phyloP scores from a whole-genome alignment of 2,329 filamentous ascomycete species.

The Tolypocladium endophyticum region DNA sequence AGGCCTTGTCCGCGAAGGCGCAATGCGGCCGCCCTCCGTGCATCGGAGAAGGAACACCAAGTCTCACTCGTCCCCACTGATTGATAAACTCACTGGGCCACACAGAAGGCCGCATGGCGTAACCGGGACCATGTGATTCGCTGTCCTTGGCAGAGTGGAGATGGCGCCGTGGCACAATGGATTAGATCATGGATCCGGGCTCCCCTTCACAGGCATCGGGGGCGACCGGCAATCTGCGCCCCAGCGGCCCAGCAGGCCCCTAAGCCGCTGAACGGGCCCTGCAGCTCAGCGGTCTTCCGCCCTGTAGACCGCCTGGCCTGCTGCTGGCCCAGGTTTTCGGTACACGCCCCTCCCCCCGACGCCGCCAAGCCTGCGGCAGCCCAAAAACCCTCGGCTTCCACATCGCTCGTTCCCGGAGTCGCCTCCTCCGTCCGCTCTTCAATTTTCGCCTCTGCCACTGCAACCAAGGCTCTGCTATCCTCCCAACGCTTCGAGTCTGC shows the following conservation, averaged over 20 bases:
- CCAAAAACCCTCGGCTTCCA: slow-evolving; percentile 1
- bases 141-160: background rate
- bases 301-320: background rate
- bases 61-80: background rate
- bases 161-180: background rate
- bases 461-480: background rate
- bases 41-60: background rate
- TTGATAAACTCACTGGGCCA: background rate
- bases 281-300: background rate
- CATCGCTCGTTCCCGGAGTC: background rate
- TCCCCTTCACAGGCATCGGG: background rate
- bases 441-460: background rate
- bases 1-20: background rate
- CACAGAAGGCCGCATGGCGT: background rate
- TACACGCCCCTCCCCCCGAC: background rate
- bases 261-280: background rate
- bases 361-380: background rate
- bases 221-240: background rate
- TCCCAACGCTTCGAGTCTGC: background rate
- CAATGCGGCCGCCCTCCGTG: background rate
- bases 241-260: no score
- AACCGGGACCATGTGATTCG: background rate
- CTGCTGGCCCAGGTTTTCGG: background rate
- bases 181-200: slow-evolving; percentile 1
- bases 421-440: background rate